phyloP scores from a whole-genome alignment of 352 stramenopile genomes.

The Pythium insidiosum region DNA sequence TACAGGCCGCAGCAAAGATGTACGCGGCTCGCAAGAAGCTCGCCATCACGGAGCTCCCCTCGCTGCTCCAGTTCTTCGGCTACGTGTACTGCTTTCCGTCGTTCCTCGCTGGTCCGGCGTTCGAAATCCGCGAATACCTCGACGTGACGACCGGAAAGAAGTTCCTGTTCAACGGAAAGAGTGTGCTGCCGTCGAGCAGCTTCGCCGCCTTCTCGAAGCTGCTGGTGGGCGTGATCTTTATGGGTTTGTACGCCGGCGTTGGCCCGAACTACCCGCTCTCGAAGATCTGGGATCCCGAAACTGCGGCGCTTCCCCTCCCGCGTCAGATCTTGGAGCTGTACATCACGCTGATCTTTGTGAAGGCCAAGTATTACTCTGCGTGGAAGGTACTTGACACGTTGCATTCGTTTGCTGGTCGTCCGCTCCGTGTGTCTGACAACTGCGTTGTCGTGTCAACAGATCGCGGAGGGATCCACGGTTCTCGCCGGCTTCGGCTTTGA shows the following conservation, averaged over 20 bases:
- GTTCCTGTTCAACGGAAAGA: slow-evolving; percentile 33
- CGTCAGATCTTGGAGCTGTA: slow-evolving; percentile 73
- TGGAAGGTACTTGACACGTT: slow-evolving; percentile 76
- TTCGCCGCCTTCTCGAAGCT: slow-evolving; percentile 45
- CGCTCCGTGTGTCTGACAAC: not conserved
- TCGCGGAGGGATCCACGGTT: slow-evolving; percentile 73
- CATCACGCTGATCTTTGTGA: slow-evolving; percentile 83
- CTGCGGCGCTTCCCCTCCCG: slow-evolving; percentile 10
- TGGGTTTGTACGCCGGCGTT: slow-evolving; percentile 34
- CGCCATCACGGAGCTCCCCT: slow-evolving; percentile 76
- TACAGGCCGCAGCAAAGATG: slow-evolving; percentile 17
- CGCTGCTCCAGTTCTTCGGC: slow-evolving; percentile 92
- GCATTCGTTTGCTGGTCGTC: slow-evolving; percentile 52
- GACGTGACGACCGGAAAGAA: slow-evolving; percentile 47
- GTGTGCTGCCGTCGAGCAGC: slow-evolving; percentile 20
- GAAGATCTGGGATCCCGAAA: slow-evolving; percentile 4
- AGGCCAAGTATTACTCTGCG: slow-evolving; percentile 95
- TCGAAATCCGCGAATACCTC: slow-evolving; percentile 93
- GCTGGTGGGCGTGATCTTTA: slow-evolving; percentile 34
- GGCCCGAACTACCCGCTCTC: slow-evolving; percentile 20
- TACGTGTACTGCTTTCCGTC: slow-evolving; percentile 97
- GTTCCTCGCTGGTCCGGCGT: slow-evolving; percentile 92
- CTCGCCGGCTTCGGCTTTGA: slow-evolving; percentile 88
- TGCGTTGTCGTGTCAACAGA: too few species aligned
- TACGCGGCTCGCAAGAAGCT: slow-evolving; percentile 20